Base-by-base conservation (phyloP, 116 monocot genomes). In the Trichopus zeylanicus region DNA sequence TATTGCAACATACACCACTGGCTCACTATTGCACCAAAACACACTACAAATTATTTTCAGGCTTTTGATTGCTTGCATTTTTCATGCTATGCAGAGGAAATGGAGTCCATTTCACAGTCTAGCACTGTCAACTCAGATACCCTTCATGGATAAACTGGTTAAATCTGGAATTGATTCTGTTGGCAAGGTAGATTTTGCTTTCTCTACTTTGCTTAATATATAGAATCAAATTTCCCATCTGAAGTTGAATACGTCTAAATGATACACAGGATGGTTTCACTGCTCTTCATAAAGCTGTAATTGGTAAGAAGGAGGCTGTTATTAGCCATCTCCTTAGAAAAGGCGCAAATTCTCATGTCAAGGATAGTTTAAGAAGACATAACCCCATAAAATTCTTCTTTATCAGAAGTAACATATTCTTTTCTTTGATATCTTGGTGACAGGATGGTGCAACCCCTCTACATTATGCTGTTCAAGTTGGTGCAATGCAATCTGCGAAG, bases 241-340 rank as follows among this genome's bases (percentile, higher is more conserved):
- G 47, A 47, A 70, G 51, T 56, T 73, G 67, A 71, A 51, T 76
- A 62, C 27, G 61, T 76, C 72, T 72, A 27, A n/a, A 21, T 81
- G 64, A 59, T 55, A n/a, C n/a, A 82, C 81, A 98, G 98, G 88
- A 98, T 78, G 92, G 88, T 27, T 78, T 64, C 27, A 91, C 88
- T 49, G 82, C 88, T 65, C 82, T 98, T 64, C 98, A 98, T 57
- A 84, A 75, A 64, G 88, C 88, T 51, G 77, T 88, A 20, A 80
- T 98, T 27, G 92, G 88, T 42, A 98, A 88, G 78, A 98, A 91
- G 56, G 98, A 98, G 71, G 73, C 98, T 57, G 92, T 98, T 29
- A 81, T 91, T 27, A 98, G 85, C 55, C 92, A 92, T 69, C 88
- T 98, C 24, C 46, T 98, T 30, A 80, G 92, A 65, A 98, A 81